Evolutionary conservation across 257 asterid species (phyloP), one percentile per base, ranked within the genome.

Genomic region (Solanum medicagineum): DNA sequence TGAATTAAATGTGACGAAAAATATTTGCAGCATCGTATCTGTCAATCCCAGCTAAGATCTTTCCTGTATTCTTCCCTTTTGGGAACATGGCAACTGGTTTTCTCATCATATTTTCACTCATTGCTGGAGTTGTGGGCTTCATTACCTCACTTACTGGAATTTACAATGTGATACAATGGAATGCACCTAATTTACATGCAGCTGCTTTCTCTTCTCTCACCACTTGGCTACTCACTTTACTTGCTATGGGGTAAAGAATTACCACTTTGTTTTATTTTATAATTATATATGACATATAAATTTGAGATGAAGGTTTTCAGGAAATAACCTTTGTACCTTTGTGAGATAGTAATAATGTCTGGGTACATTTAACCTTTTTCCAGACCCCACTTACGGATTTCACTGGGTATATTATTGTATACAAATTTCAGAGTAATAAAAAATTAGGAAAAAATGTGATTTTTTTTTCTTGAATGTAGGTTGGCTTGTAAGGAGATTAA

Each of bases 11-110:
- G 83, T 26, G 26, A 16, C 10, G 22, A 77, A 79, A 53, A 79
- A 26, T 53, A 53, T 53, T 32, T 91, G 92, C 96, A 95, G 99
- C 98, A 85, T 95, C 98, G 24, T 81, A 56, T 45, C 85, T 95
- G 88, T 57, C 91, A 8, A 84, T 65, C 71, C 92, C 95, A 44
- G 97, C 97, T 22, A 86, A 79, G 60, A 87, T 97, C 14, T 97
- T 97, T 75, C 99, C 98, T 7, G 92, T 97, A 83, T 93, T 86
- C 85, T 94, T 77, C 57, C 99, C 99, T 7, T 89, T 95, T 81
- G 98, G 99, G 29, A 97, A 97, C 90, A 86, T 89, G 92, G 99
- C 98, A 1, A 97, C 98, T 16, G 98, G 98, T 54, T 93, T 93
- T 84, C 88, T 95, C 40, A 92, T 97, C 63, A 87, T 94, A n/a